Conservation (phyloP, 2,329 filamentous ascomycete genomes). For the Paramyrothecium roridum region DNA sequence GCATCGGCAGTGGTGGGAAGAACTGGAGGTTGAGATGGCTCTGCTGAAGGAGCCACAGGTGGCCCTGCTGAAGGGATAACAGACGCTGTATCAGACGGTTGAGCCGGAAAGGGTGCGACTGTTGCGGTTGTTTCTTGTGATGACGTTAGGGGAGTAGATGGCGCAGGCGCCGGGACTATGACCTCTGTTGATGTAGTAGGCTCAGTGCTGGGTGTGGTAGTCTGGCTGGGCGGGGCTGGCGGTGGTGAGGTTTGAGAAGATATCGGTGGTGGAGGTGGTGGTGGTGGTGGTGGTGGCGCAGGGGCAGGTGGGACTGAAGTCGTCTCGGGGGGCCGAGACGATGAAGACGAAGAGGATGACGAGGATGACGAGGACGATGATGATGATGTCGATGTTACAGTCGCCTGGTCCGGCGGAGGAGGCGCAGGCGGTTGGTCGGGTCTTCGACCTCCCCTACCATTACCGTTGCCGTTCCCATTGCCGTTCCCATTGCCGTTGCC, state of each 20-base stretch:
- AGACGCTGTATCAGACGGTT: neutral
- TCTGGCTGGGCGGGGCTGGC: neutral
- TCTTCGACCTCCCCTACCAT: no score
- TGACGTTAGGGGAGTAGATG: neutral
- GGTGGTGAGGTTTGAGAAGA: neutral
- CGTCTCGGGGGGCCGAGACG: constrained; percentile 6
- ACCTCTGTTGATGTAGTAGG: neutral
- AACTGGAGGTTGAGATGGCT: neutral
- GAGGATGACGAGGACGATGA: constrained; percentile 8
- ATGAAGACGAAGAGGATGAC: constrained; percentile 1
- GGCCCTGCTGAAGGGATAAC: neutral
- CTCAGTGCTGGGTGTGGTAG: neutral
- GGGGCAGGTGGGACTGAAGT: constrained; percentile 2
- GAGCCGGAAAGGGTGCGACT: neutral
- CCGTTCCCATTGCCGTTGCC: no score
- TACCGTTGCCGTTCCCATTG: no score
- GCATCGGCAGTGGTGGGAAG: neutral
- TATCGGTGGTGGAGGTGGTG: neutral
- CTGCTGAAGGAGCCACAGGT: neutral
- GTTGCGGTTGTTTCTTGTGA: neutral
- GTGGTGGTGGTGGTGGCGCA: neutral
- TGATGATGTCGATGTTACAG: constrained; percentile 6
- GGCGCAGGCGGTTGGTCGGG: no score
- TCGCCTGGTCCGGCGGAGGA: no score
- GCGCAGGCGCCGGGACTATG: neutral